Percentiles rank a stretch among this genome's conserved stretches.
These are phyloP conservation scores for Trametes polyzona DNA, from an alignment of 1,284 basidiomycete species.

Conservation along the genomic window DNA sequence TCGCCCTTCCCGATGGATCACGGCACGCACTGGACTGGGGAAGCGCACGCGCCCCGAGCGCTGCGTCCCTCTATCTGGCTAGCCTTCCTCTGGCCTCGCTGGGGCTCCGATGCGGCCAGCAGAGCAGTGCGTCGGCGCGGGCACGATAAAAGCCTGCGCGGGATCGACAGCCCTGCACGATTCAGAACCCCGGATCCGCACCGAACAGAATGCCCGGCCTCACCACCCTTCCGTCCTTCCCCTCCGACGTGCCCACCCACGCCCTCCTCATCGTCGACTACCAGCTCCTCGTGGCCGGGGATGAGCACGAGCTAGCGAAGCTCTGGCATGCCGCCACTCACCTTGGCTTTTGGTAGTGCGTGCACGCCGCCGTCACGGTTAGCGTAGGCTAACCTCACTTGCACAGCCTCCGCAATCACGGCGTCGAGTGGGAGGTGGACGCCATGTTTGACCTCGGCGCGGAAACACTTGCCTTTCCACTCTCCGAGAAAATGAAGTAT, in stretches of 20 bases:
- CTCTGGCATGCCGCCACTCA: conserved; percentile 42
- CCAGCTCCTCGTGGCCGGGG: conserved; percentile 34
- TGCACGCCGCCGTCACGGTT: conserved; percentile 8
- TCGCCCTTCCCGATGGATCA: conserved; percentile 18
- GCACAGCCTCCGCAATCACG: conserved; percentile 64
- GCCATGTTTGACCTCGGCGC: conserved; percentile 65
- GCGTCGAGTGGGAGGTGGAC: conserved; percentile 53
- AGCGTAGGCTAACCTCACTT: conserved; percentile 5
- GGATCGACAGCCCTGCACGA: not conserved
- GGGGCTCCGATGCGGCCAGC: conserved; percentile 14
- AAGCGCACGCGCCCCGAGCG: conserved; percentile 17
- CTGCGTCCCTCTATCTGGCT: conserved; percentile 25
- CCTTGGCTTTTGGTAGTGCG: conserved; percentile 47
- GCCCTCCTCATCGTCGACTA: conserved; percentile 46
- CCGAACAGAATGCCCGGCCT: conserved; percentile 34
- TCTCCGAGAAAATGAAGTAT: conserved; percentile 65
- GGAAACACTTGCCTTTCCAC: conserved; percentile 58
- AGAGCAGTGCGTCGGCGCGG: conserved; percentile 14
- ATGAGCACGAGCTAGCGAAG: conserved; percentile 36
- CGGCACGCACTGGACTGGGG: conserved; percentile 14
- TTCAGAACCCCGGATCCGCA: conserved; percentile 12
- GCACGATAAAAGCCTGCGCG: conserved; percentile 27
- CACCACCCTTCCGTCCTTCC: conserved; percentile 39
- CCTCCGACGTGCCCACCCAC: conserved; percentile 41
- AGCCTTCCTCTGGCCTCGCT: conserved; percentile 19